Evolutionary conservation across 176 grass and related monocot species (phyloP), one percentile per base, ranked within the genome.

Genomic region (Pontederia paniculata): DNA sequence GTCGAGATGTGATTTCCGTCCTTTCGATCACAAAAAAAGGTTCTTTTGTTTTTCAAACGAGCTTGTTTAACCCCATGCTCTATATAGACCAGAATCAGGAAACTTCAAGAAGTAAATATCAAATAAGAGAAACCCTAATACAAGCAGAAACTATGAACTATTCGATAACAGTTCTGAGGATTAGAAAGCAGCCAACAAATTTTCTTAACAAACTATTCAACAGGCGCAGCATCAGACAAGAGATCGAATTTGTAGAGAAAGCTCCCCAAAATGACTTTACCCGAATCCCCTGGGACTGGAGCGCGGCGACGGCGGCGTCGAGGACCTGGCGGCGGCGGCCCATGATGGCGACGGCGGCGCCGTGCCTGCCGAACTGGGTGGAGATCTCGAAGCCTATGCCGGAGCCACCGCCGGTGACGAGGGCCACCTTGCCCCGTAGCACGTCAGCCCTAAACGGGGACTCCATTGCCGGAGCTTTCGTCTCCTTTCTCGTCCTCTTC

Each of bases 371-470:
- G 42, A 96, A 78, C 68, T 96, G 85, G n/a, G 63, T 8, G 17
- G 77, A 71, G 18, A 96, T 81, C 82, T 96, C 86, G 63, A 89
- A 89, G 54, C 85, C 80, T 57, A 89, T 89, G 55, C 86, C 82
- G 54, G 91, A 89, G 55, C 85, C 91, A 5, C 85, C 91, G 50
- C 91, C 85, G 6, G 91, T 96, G 44, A 96, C 62, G 50, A 96
- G 63, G 58, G 82, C 90, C 52, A 71, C 82, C 79, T 89, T 89
- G 17, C 85, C 85, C 63, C 51, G 83, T 9, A 96, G 63, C 18
- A 81, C 56, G 70, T 89, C 85, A 22, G 73, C 45, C 69, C 78
- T 78, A 71, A 96, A 96, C 4, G 82, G 90, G 50, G 90, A 89
- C 28, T 72, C 76, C 67, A 78, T 71, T 21, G 17, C 2, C 52